Evolutionary conservation across 202 grass and related monocot genomes (phyloP), one percentile per base, ranked within the genome.

Genomic region (Zoysia matrella): DNA sequence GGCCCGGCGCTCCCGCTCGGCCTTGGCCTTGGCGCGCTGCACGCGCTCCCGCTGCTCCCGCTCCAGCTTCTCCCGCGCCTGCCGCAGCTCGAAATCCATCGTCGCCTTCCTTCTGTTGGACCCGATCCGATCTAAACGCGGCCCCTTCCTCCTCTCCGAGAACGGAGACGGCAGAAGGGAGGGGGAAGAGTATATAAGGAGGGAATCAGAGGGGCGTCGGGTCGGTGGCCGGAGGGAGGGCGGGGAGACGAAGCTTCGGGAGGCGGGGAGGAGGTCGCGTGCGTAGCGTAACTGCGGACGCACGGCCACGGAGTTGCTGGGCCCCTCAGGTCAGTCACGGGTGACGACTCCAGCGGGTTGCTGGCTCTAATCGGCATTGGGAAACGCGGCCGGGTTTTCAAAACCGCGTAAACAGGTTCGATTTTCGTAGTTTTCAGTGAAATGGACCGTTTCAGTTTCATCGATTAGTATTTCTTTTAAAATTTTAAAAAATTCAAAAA

Each of bases 81-180:
- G 78, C 14, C 92, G 83, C 77, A 95, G 74, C 83, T 98, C 96
- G 83, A 98, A 95, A 81, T 98, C 92, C 95, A 98, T 98, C 61
- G 40, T 67, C 65, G 14, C 7, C 42, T 47, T 14, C 6, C 11
- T 2, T 43, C 11, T 8, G 3, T 4, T n/a, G 9, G 16, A 43
- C 42, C 18, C 67, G 76, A 80, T 74, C 69, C 13, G 69, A 70
- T 76, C 71, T 62, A 18, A 41, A 71, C 22, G 45, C 13, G 67
- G 45, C 18, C 41, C 11, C 36, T 18, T 9, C 41, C 40, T 18
- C 43, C n/a, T 43, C 39, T 36, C 57, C 14, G 4, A 14, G 47
- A 61, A 3, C 10, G 3, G 16, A 53, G 15, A 14, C 39, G 60
- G 60, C 43, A 22, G 4, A 15, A 47, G 48, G 4, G 11, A 2